Conservation (phyloP, 106 monocot species). For the Ottelia alismoides region DNA sequence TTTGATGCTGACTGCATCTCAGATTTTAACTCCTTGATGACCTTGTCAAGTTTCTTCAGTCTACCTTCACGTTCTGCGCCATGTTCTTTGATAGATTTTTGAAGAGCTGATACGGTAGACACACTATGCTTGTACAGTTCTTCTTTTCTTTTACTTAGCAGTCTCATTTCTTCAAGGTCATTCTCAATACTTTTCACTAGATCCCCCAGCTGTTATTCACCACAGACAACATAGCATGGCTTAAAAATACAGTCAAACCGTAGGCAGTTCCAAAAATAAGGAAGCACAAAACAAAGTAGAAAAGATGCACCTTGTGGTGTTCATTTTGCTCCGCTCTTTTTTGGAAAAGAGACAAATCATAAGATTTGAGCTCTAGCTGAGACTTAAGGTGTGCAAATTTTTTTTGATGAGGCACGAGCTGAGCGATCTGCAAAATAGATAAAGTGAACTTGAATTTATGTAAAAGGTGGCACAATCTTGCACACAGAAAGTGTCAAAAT, state of each 20-base stretch:
- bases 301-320: slow-evolving; percentile 78
- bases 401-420: slow-evolving; percentile 56
- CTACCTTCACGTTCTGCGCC: slow-evolving; percentile 49
- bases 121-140: slow-evolving; percentile 31
- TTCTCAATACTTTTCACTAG: slow-evolving; percentile 59
- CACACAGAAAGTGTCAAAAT: no score
- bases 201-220: slow-evolving; percentile 49
- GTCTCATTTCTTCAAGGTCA: slow-evolving; percentile 60
- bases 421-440: slow-evolving; percentile 47
- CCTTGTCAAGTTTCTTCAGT: slow-evolving; percentile 65
- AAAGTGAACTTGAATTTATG: no score
- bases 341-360: slow-evolving; percentile 86
- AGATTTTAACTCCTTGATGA: slow-evolving; percentile 62
- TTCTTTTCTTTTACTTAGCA: slow-evolving; percentile 42
- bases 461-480: no score
- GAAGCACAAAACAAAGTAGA: neutral
- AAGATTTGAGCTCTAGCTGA: slow-evolving; percentile 80
- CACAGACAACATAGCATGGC: neutral
- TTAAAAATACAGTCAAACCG: no score
- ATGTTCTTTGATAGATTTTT: slow-evolving; percentile 65
- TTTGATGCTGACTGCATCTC: slow-evolving; percentile 67
- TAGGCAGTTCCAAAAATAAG: neutral
- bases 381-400: slow-evolving; percentile 61
- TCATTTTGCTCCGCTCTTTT: slow-evolving; percentile 88
- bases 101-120: slow-evolving; percentile 48